Base-by-base conservation (phyloP, 805 yeast species). In the Ogataea naganishii region DNA sequence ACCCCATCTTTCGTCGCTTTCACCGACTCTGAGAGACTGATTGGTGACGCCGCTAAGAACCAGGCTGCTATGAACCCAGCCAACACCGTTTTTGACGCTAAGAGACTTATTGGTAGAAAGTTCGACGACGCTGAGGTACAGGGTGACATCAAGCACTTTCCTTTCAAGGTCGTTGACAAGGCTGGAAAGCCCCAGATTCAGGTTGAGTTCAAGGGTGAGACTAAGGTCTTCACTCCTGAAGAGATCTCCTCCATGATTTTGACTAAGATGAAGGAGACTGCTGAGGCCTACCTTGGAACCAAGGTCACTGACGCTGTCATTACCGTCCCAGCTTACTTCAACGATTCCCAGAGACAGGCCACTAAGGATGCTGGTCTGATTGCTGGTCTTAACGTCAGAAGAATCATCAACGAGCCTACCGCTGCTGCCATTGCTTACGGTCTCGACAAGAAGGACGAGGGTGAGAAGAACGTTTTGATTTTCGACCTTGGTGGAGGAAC, bases 401-500 rank as follows among this genome's bases (percentile, higher is more conserved):
- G 96, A 69, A 86, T 86, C 60, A 86, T 88, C 53, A 86, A 86
- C 66, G 96, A 86, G 70, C 96, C 96, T 49, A 85, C 96, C 41
- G 96, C 96, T 30, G 96, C 96, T 44, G 96, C 96, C 42, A 83
- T 85, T 64, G 96, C 96, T 45, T 86, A 86, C 69, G 96, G 96
- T 66, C 73, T 88, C 41, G 89, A 81, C 46, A 75, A 77, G 69
- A 67, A 68, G 43, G 71, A 76, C 56, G 73, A 72, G 59, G 76
- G 75, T 52, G 94, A 82, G 69, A 80, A 80, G 72, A 79, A 81
- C 64, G 89, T 85, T 40, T 71, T 85, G 56, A 85, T 85, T 53
- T 85, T 85, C 72, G 96, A 85, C 66, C 72, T 85, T 56, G 96
- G 96, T 75, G 96, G 96, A 66, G 96, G 96, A 72, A 85, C 96